These are phyloP conservation scores for Uronychia setigera DNA, from an alignment of 73 alveolate species.

Conservation along the genomic window DNA sequence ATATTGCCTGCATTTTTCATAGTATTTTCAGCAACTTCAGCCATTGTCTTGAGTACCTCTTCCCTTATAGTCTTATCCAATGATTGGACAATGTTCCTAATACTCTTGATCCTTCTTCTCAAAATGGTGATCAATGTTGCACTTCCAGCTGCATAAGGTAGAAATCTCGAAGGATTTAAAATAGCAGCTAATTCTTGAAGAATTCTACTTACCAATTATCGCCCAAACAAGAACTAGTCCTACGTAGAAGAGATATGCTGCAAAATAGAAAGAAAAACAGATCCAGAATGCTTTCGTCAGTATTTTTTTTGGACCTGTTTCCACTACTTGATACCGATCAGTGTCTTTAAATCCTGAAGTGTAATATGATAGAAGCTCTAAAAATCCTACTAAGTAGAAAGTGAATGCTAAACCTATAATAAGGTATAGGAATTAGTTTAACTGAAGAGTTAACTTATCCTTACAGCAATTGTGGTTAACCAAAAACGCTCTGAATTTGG, in stretches of 20 bases:
- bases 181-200: not conserved
- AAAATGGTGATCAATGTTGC: not conserved
- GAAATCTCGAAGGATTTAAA: not conserved
- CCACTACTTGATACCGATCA: not conserved
- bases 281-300: not conserved
- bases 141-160: not conserved
- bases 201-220: not conserved
- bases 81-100: not conserved
- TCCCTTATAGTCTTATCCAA: not conserved
- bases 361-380: not conserved
- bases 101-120: not conserved
- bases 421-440: no score
- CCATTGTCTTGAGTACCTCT: not conserved
- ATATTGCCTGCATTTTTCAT: not conserved
- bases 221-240: not conserved
- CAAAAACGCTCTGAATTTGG: not conserved
- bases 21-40: not conserved
- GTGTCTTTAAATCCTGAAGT: not conserved
- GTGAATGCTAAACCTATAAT: no score
- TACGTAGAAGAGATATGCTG: not conserved
- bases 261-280: not conserved
- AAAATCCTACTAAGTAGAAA: no score
- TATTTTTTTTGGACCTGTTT: not conserved
- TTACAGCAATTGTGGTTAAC: not conserved
- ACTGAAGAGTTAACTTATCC: no score